These are phyloP conservation scores for Colletotrichum magnum DNA, from an alignment of 2,329 filamentous ascomycete genomes.

Conservation along the genomic window DNA sequence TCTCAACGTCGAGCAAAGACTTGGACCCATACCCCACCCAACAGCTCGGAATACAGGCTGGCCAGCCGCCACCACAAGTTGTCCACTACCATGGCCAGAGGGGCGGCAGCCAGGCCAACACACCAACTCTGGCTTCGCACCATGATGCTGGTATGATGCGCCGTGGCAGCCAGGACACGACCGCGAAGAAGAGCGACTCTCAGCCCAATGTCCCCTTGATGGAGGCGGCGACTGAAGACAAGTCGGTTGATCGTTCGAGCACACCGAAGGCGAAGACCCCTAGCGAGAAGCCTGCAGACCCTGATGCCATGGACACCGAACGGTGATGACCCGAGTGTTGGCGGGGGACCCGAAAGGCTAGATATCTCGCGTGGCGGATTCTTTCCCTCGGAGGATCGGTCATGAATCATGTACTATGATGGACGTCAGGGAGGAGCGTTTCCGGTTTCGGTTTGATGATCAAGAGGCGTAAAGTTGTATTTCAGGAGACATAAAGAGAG, in stretches of 20 bases:
- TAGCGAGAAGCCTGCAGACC: slow-evolving; percentile 41
- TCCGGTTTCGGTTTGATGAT: slow-evolving; percentile 39
- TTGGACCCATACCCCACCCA: slow-evolving; percentile 78
- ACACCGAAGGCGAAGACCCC: slow-evolving; percentile 45
- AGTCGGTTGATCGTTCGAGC: slow-evolving; percentile 46
- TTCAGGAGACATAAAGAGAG: slow-evolving; percentile 40
- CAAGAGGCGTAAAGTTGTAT: slow-evolving; percentile 38
- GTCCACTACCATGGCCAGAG: slow-evolving; percentile 78
- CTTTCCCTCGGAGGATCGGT: slow-evolving; percentile 7
- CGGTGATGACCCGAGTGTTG: slow-evolving; percentile 44
- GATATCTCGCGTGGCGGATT: slow-evolving; percentile 15
- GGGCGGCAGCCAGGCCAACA: slow-evolving; percentile 77
- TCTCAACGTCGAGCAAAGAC: slow-evolving; percentile 79
- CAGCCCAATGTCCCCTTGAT: slow-evolving; percentile 52
- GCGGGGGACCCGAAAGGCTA: neutral
- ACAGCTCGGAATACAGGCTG: slow-evolving; percentile 72
- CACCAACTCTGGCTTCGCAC: slow-evolving; percentile 69
- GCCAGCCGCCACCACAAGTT: slow-evolving; percentile 75
- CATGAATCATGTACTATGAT: slow-evolving; percentile 41
- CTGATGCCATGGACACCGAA: slow-evolving; percentile 44
- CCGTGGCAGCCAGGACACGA: slow-evolving; percentile 64
- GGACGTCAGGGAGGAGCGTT: slow-evolving; percentile 40
- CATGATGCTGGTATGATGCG: slow-evolving; percentile 63
- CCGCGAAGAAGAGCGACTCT: slow-evolving; percentile 55
- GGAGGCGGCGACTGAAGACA: slow-evolving; percentile 54